These are phyloP conservation scores for Mycena chlorophos DNA, from an alignment of 768 basidiomycete genomes.

Conservation along the genomic window DNA sequence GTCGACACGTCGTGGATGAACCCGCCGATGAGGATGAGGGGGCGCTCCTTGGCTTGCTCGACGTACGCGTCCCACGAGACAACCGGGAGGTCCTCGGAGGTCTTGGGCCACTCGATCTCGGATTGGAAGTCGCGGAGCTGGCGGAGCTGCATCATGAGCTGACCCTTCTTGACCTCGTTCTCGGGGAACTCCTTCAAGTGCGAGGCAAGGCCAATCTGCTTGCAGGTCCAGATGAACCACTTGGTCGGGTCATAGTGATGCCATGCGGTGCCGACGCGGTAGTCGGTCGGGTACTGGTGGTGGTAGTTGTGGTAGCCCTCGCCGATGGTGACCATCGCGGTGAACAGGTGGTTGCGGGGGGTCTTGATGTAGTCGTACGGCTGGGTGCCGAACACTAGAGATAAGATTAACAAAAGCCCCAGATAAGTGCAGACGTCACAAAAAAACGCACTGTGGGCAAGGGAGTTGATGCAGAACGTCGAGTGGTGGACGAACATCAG, in stretches of 20 bases:
- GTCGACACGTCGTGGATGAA: conserved; percentile 89
- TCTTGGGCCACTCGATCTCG: conserved; percentile 70
- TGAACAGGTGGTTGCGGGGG: conserved; percentile 71
- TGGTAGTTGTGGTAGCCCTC: conserved; percentile 99
- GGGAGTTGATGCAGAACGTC: conserved; percentile 96
- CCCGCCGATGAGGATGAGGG: conserved; percentile 86
- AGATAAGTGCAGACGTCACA: too few relatives aligned
- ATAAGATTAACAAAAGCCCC: conserved; percentile 94
- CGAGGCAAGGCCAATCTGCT: conserved; percentile 63
- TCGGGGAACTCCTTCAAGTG: conserved; percentile 69
- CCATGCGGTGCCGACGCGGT: conserved; percentile 94
- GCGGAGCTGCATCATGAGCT: conserved; percentile 93
- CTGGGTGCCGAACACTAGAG: conserved; percentile 68
- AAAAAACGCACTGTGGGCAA: conserved; percentile 91
- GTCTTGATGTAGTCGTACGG: background rate
- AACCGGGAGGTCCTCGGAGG: conserved; percentile 73
- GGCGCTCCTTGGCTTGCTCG: conserved; percentile 75
- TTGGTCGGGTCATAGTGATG: conserved; percentile 93
- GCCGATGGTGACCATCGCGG: conserved; percentile 88
- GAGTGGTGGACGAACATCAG: conserved; percentile 91
- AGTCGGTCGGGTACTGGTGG: conserved; percentile 97
- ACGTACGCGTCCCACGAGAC: conserved; percentile 86
- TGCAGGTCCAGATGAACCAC: conserved; percentile 69
- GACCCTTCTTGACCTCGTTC: conserved; percentile 78
- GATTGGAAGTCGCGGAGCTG: conserved; percentile 79